Percentiles rank a stretch among this genome's conserved stretches.
Evolutionary conservation across 208 protist genomes (phyloP).

Genomic region (Porcisia deanei): DNA sequence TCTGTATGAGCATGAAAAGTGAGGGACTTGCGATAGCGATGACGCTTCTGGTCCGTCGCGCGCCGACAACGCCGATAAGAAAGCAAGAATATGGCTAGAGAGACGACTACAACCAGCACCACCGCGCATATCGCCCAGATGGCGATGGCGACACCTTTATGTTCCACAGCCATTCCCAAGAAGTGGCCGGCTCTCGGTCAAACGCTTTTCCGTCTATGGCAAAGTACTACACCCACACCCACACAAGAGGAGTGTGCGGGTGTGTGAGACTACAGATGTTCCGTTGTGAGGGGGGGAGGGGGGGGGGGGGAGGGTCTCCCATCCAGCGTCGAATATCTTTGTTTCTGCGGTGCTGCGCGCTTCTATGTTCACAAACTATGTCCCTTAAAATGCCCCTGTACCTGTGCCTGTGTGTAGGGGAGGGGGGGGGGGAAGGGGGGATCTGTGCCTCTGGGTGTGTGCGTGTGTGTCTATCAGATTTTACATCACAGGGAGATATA

Average conservation of each 20-base stretch:
- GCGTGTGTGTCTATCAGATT: neutral
- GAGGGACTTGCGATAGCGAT: constrained; percentile 1
- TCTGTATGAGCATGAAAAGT: neutral
- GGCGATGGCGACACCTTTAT: constrained; percentile 45
- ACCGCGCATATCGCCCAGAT: constrained; percentile 59
- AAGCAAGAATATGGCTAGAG: constrained; percentile 36
- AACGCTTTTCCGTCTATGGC: neutral
- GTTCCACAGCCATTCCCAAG: constrained; percentile 36
- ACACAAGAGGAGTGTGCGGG: too few species aligned
- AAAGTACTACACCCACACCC: neutral
- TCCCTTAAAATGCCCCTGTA: too few species aligned
- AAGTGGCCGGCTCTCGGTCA: neutral
- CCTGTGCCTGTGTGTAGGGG: too few species aligned
- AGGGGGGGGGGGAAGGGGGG: too few species aligned
- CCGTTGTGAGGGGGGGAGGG: too few species aligned
- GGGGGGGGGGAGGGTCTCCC: too few species aligned
- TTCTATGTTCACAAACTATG: too few species aligned
- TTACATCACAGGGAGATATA: neutral
- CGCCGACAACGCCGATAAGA: constrained; percentile 17
- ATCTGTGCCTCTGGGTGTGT: too few species aligned
- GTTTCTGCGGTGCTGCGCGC: too few species aligned
- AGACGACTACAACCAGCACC: constrained; percentile 47
- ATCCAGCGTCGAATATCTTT: too few species aligned
- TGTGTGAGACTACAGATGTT: too few species aligned
- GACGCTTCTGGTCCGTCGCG: constrained; percentile 9